Percentiles rank a stretch among this genome's conserved stretches.
These are phyloP conservation scores for Chrysanthemum makinoi DNA, from an alignment of 129 eudicot genomes.

Conservation along the genomic window DNA sequence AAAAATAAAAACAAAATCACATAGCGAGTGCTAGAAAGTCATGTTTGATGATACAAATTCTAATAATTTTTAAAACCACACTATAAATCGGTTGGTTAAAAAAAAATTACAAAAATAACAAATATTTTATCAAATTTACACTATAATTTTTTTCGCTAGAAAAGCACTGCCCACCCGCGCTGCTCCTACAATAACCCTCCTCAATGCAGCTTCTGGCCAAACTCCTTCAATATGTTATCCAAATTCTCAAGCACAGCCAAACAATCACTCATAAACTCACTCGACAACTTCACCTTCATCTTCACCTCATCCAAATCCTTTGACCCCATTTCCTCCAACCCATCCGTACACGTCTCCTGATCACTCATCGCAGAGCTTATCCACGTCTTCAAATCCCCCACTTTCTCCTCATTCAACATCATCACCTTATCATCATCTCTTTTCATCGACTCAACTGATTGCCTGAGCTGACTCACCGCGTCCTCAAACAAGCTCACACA, in stretches of 20 bases:
- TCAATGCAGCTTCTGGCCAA: not conserved
- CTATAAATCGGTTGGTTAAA: too few relatives aligned
- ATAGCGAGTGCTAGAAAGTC: too few relatives aligned
- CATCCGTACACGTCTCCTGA: conserved; percentile 72
- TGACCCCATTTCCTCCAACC: conserved; percentile 66
- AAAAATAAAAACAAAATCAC: too few relatives aligned
- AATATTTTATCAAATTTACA: not conserved
- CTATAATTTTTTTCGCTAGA: not conserved
- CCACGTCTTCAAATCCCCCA: conserved; percentile 63
- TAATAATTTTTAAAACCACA: too few relatives aligned
- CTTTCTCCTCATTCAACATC: conserved; percentile 52
- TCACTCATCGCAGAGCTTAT: conserved; percentile 72
- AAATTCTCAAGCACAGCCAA: conserved; percentile 52
- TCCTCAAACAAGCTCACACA: conserved; percentile 63
- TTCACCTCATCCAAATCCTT: conserved; percentile 47
- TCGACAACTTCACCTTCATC: conserved; percentile 49
- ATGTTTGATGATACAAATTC: too few relatives aligned
- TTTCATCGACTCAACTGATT: conserved; percentile 40
- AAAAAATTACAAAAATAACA: not conserved
- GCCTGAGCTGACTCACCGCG: conserved; percentile 63
- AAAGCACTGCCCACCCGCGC: too few relatives aligned
- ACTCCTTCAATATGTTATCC: not conserved
- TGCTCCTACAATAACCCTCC: too few relatives aligned
- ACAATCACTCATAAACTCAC: conserved; percentile 60
- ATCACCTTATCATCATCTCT: conserved; percentile 25